Percentiles rank a stretch among this genome's conserved stretches.
Evolutionary conservation across 75 land plant species (phyloP).

Genomic region (Sequoia sempervirens): DNA sequence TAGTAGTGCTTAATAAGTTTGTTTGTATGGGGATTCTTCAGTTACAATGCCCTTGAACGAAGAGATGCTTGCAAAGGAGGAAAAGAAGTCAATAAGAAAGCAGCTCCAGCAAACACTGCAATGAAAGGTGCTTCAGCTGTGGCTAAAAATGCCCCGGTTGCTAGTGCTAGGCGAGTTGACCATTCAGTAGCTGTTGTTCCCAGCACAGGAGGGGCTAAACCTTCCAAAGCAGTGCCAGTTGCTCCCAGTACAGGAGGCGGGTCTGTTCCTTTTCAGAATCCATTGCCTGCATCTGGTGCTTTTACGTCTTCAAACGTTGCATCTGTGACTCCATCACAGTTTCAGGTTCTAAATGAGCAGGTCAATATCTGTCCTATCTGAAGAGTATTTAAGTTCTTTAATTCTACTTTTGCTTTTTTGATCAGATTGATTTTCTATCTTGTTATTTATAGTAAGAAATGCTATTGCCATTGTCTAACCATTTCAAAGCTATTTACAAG

Average conservation of each 20-base stretch:
- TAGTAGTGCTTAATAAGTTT: slow-evolving; percentile 1
- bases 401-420: not conserved
- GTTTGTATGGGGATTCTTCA: slow-evolving; percentile 12
- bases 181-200: slow-evolving; percentile 5
- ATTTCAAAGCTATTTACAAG: not conserved
- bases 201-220: not conserved
- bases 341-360: slow-evolving; percentile 12
- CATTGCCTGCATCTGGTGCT: not conserved
- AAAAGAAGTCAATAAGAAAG: slow-evolving; percentile 48
- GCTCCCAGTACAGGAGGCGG: not conserved
- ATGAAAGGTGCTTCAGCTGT: slow-evolving; percentile 23
- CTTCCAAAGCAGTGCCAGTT: not conserved
- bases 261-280: not conserved
- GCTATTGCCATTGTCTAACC: not conserved
- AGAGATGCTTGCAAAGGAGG: slow-evolving; percentile 66
- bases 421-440: not conserved
- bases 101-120: slow-evolving; percentile 25
- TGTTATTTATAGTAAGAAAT: not conserved
- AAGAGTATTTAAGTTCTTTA: not conserved
- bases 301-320: not conserved
- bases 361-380: not conserved
- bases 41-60: slow-evolving; percentile 72
- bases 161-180: slow-evolving; percentile 33
- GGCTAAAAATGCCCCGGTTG: slow-evolving; percentile 25
- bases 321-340: not conserved